These are phyloP conservation scores for Paxillus involutus DNA, from an alignment of 768 basidiomycete genomes.

Conservation along the genomic window DNA sequence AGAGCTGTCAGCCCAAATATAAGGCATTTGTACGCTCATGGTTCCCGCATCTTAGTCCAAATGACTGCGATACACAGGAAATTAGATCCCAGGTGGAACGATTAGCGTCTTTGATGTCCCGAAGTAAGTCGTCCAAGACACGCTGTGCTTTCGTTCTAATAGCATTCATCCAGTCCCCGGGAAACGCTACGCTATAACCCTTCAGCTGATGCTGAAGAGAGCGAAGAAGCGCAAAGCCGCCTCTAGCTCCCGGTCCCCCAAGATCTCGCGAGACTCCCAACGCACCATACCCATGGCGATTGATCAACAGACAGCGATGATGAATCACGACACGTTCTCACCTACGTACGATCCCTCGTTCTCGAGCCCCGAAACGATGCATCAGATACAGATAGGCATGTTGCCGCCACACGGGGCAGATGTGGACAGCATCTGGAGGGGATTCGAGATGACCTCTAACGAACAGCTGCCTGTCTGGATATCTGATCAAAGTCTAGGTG, in stretches of 20 bases:
- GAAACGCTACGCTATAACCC: slow-evolving; percentile 86
- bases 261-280: slow-evolving; percentile 53
- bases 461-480: slow-evolving; percentile 86
- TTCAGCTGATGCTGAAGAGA: slow-evolving; percentile 86
- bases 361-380: slow-evolving; percentile 32
- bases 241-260: slow-evolving; percentile 62
- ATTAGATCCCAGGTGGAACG: slow-evolving; percentile 79
- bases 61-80: slow-evolving; percentile 74
- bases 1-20: slow-evolving; percentile 27
- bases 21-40: not conserved
- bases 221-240: slow-evolving; percentile 58
- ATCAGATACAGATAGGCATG: slow-evolving; percentile 32
- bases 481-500: slow-evolving; percentile 80
- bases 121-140: slow-evolving; percentile 51
- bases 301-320: slow-evolving; percentile 39
- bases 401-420: slow-evolving; percentile 26
- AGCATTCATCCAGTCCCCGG: slow-evolving; percentile 71
- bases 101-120: slow-evolving; percentile 71
- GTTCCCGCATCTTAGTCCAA: slow-evolving; percentile 53
- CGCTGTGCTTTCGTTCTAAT: slow-evolving; percentile 5
- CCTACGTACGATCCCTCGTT: slow-evolving; percentile 53
- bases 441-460: slow-evolving; percentile 67
- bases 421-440: slow-evolving; percentile 73
- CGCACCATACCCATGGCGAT: slow-evolving; percentile 47
- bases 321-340: slow-evolving; percentile 51